Evolutionary conservation across 192 early-diverging fungal species (phyloP), one percentile per base, ranked within the genome.

Genomic region (Rhizoclosmatium sp.): DNA sequence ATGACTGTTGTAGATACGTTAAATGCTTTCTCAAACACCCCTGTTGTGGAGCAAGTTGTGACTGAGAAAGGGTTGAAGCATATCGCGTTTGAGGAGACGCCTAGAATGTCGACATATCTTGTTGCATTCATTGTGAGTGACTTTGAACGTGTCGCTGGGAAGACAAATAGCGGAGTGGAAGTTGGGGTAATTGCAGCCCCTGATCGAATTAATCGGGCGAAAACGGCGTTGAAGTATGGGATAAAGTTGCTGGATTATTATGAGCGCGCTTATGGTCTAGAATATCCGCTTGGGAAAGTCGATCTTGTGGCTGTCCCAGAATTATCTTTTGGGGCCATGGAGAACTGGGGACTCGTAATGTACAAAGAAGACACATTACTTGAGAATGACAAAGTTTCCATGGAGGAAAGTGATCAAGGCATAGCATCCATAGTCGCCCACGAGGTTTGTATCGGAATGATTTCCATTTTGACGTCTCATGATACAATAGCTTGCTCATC

Each of bases 321-420:
- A 83, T 96, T 96, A 84, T 87, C 76, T 48, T 80, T 78, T 45
- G 85, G 80, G 12, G 87, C 85, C 46, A 97, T 98, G 96, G 96
- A 98, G 84, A 97, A 97, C 87, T 97, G 95, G 94, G 96, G 97
- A 59, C 83, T 96, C 16, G 62, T 97, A 46, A 96, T 96, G 3
- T 97, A 94, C 69, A 88, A 94, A 51, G 91, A 94, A 40, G 87
- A 89, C 23, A 90, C 90, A 2, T 82, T 98, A 42, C 82, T 98
- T 31, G 91, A 91, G 75, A 94, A 98, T 82, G 89, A 91, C 59
- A 89, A 90, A 71, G 87, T 82, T 12, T 92, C 93, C 23, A 89
- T 90, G 67, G 89, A 89, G 10, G 83, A 84, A 49, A 87, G 87
- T 79, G 95, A 95, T 83, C 88, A 95, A 84, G 83, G 87, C 41